phyloP scores from a whole-genome alignment of 805 yeast species.

The Ogataea pignaliae region DNA sequence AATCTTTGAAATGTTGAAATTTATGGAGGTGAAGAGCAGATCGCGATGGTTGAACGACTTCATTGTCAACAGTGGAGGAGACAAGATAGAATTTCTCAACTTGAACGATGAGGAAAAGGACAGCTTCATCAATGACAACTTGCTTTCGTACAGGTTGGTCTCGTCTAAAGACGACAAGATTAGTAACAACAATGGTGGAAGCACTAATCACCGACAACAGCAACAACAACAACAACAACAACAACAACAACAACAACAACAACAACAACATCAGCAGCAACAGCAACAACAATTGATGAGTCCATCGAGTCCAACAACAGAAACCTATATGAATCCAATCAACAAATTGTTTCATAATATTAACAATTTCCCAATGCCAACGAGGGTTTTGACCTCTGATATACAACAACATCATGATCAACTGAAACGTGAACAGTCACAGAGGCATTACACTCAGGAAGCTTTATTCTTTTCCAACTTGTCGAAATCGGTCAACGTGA shows the following conservation, averaged over 20 bases:
- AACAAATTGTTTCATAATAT: constrained; percentile 30
- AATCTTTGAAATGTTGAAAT: constrained; percentile 51
- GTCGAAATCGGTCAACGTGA: constrained; percentile 18
- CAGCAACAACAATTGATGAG: constrained; percentile 6
- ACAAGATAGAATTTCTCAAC: constrained; percentile 26
- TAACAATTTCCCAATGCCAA: constrained; percentile 19
- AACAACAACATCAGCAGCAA: background rate
- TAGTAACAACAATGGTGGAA: background rate
- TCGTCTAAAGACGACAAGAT: constrained; percentile 1
- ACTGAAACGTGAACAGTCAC: background rate
- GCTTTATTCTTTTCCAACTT: constrained; percentile 14
- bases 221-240: constrained; percentile 3
- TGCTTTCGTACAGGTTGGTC: constrained; percentile 15
- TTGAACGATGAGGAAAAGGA: constrained; percentile 17
- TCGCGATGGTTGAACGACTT: constrained; percentile 63
- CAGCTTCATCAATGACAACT: constrained; percentile 21
- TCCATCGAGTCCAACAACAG: constrained; percentile 11
- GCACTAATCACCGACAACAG: background rate
- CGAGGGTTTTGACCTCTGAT: constrained; percentile 9
- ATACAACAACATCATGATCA: constrained; percentile 3
- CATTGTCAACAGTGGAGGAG: constrained; percentile 32
- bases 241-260: no score
- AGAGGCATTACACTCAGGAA: constrained; percentile 2
- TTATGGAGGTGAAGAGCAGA: constrained; percentile 52
- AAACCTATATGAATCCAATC: constrained; percentile 25